Conservation (phyloP, 2,329 filamentous ascomycete species). For the Colletotrichum sp. region DNA sequence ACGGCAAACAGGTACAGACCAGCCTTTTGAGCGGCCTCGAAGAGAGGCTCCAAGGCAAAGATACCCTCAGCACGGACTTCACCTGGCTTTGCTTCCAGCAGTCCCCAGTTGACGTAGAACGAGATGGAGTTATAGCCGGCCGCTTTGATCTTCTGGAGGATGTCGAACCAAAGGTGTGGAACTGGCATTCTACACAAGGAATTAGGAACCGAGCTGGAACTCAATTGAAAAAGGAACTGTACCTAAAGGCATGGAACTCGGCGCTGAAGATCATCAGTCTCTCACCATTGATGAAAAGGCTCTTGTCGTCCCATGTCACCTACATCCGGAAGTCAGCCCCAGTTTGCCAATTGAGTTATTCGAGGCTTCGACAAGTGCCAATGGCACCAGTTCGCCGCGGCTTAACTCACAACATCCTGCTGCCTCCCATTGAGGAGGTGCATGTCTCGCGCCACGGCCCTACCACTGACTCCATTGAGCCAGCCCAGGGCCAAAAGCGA, state of each 20-base stretch:
- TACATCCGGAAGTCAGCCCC: not conserved
- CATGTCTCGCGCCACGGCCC: not conserved
- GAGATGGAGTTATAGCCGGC: conserved; percentile 75
- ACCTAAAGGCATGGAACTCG: conserved; percentile 67
- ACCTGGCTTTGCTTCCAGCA: conserved; percentile 72
- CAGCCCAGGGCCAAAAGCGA: not conserved
- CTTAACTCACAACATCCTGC: conserved; percentile 13
- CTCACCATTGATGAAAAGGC: conserved; percentile 70
- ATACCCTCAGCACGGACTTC: conserved; percentile 70
- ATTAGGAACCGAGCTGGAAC: not conserved
- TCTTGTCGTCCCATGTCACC: conserved; percentile 72
- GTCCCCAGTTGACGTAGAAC: conserved; percentile 75
- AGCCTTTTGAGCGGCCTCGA: conserved; percentile 68
- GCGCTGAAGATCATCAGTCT: conserved; percentile 70
- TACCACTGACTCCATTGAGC: not conserved
- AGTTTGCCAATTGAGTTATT: rapidly evolving
- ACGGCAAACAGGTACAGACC: conserved; percentile 73
- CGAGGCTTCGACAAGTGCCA: rapidly evolving
- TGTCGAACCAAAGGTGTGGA: conserved; percentile 58
- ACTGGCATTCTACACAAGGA: conserved; percentile 30
- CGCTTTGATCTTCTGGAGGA: conserved; percentile 78
- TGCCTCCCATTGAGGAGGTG: conserved; percentile 16
- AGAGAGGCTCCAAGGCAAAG: conserved; percentile 73
- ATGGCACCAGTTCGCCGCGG: rapidly evolving
- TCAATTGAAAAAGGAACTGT: not conserved